These are phyloP conservation scores for Aspergillus asperescens DNA, from an alignment of 495 filamentous ascomycete species.

Conservation along the genomic window DNA sequence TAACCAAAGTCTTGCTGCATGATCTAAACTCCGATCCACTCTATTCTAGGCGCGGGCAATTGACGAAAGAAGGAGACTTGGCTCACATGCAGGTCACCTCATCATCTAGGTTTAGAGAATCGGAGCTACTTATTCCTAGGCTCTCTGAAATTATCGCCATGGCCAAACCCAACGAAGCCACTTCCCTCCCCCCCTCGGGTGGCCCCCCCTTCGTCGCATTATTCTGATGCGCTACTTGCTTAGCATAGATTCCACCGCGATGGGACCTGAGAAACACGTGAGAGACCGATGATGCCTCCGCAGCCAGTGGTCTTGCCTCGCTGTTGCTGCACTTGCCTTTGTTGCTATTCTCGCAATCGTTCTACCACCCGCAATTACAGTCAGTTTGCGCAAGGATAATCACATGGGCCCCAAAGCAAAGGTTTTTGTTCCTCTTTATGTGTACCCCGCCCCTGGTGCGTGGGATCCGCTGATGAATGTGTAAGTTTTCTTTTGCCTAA, in stretches of 20 bases:
- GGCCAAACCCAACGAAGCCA: slow-evolving; percentile 21
- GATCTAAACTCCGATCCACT: slow-evolving; percentile 22
- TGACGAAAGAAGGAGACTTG: slow-evolving; percentile 9
- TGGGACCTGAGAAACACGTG: slow-evolving; percentile 35
- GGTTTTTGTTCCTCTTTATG: slow-evolving; percentile 52
- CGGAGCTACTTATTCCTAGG: slow-evolving; percentile 22
- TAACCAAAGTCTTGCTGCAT: slow-evolving; percentile 18
- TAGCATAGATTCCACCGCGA: slow-evolving; percentile 13
- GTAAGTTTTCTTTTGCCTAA: slow-evolving; percentile 31
- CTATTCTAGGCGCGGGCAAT: slow-evolving; percentile 22
- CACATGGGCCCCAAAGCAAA: slow-evolving; percentile 41
- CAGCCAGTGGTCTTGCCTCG: slow-evolving; percentile 27
- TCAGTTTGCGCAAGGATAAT: slow-evolving; percentile 30
- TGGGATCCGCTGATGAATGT: slow-evolving; percentile 47
- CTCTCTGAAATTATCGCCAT: slow-evolving; percentile 11
- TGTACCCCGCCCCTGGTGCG: slow-evolving; percentile 47
- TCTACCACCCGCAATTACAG: slow-evolving; percentile 33
- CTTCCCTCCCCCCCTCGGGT: slow-evolving; percentile 19
- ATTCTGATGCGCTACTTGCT: slow-evolving; percentile 14
- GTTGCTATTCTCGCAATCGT: slow-evolving; percentile 32
- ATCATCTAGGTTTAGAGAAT: slow-evolving; percentile 13
- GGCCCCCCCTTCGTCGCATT: slow-evolving; percentile 12
- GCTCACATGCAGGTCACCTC: slow-evolving; percentile 12
- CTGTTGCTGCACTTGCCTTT: slow-evolving; percentile 23
- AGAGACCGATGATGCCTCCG: slow-evolving; percentile 30